Evolutionary conservation across 2,329 filamentous ascomycete species (phyloP).

Genomic region (Clathrospora elynae): DNA sequence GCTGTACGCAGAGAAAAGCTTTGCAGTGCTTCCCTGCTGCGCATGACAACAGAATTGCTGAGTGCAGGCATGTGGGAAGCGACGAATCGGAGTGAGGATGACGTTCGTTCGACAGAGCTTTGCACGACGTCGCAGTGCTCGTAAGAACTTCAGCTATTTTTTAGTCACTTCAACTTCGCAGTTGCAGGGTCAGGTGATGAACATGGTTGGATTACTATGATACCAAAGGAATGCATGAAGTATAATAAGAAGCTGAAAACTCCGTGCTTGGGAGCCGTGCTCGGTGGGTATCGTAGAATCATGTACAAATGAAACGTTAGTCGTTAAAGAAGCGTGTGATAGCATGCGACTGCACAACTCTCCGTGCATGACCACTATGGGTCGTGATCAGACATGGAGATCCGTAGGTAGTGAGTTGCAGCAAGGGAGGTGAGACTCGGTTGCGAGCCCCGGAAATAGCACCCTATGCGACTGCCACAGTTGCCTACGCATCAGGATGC

Average conservation of each 20-base stretch:
- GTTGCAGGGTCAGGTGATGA: too few relatives aligned
- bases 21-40: slow-evolving; percentile 5
- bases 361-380: too few relatives aligned
- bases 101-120: slow-evolving; percentile 1
- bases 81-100: background rate
- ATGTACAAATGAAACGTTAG: slow-evolving; percentile 16
- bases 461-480: background rate
- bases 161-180: too few relatives aligned
- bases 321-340: slow-evolving; percentile 1
- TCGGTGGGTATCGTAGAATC: slow-evolving; percentile 31
- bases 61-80: background rate
- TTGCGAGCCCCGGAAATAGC: too few relatives aligned
- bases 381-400: too few relatives aligned
- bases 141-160: too few relatives aligned
- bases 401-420: too few relatives aligned
- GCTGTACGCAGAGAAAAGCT: slow-evolving; percentile 11
- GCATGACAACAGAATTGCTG: background rate
- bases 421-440: background rate
- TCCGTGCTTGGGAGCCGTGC: slow-evolving; percentile 25
- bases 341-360: too few relatives aligned
- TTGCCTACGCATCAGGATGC: slow-evolving; percentile 20
- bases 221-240: too few relatives aligned
- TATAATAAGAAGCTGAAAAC: slow-evolving; percentile 11
- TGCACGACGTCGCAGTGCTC: too few relatives aligned
- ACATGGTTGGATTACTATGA: too few relatives aligned